Evolutionary conservation across 129 eudicot species (phyloP).

Genomic region (Tanacetum coccineum): DNA sequence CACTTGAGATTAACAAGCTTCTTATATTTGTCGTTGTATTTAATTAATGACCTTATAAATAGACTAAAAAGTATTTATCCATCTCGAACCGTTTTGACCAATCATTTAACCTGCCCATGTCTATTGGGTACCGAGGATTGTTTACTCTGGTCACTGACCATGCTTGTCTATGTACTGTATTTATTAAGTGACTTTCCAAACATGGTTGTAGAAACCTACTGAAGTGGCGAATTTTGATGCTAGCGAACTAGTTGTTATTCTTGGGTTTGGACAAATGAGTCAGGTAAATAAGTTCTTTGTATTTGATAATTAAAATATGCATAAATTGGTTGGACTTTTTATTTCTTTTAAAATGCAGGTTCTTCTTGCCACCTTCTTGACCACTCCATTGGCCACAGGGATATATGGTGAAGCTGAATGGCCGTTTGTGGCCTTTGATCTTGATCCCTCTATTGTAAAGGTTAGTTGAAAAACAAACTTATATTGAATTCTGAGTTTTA

Average conservation of each 20-base stretch:
- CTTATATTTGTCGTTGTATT: too few species aligned
- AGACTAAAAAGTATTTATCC: too few species aligned
- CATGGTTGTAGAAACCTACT: conserved; percentile 47
- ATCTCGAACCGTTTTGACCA: too few species aligned
- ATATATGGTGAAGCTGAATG: conserved; percentile 70
- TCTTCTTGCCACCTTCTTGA: conserved; percentile 93
- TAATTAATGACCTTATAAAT: too few species aligned
- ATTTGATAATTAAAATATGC: background rate
- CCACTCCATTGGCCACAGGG: conserved; percentile 75
- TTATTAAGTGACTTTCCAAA: background rate
- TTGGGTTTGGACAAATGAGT: conserved; percentile 96
- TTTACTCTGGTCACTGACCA: too few species aligned
- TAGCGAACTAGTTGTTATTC: conserved; percentile 76
- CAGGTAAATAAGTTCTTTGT: conserved; percentile 47
- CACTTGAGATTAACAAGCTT: too few species aligned
- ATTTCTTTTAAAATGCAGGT: conserved; percentile 46
- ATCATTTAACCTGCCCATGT: too few species aligned
- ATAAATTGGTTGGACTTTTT: conserved; percentile 8
- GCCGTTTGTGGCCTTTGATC: conserved; percentile 98
- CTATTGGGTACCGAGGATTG: too few species aligned
- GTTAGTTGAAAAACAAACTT: conserved; percentile 13
- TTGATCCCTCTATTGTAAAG: conserved; percentile 84
- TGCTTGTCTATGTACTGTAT: too few species aligned
- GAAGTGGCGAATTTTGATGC: conserved; percentile 67
- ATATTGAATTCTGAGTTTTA: background rate